Percentiles rank a stretch among this genome's conserved stretches.
Conservation (phyloP, 1,284 basidiomycete species). For the Heimioporus retisporus region DNA sequence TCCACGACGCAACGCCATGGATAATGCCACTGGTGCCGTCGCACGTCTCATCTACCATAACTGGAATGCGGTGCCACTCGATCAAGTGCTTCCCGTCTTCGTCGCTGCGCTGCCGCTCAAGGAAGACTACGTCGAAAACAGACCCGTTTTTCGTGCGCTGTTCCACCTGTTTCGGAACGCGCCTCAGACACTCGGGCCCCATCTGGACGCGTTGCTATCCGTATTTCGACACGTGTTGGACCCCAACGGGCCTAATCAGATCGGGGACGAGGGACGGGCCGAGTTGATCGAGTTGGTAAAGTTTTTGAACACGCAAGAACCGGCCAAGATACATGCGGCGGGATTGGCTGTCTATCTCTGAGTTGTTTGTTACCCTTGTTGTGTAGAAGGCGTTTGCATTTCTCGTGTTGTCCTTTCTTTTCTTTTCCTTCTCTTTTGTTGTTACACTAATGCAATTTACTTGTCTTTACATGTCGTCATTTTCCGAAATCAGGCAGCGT, state of each 20-base stretch:
- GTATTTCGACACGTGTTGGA: slow-evolving; percentile 92
- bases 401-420: too few relatives aligned
- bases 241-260: slow-evolving; percentile 76
- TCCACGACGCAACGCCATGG: slow-evolving; percentile 86
- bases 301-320: slow-evolving; percentile 79
- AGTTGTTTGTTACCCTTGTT: too few relatives aligned
- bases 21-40: slow-evolving; percentile 97
- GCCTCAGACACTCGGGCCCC: slow-evolving; percentile 76
- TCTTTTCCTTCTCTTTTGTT: too few relatives aligned
- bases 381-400: too few relatives aligned
- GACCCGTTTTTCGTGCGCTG: slow-evolving; percentile 90
- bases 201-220: slow-evolving; percentile 86
- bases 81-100: slow-evolving; percentile 91
- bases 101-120: slow-evolving; percentile 88
- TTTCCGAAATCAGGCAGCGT: too few relatives aligned
- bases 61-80: slow-evolving; percentile 85
- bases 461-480: too few relatives aligned
- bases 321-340: slow-evolving; percentile 80
- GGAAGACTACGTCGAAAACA: slow-evolving; percentile 92
- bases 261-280: slow-evolving; percentile 80
- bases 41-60: slow-evolving; percentile 92
- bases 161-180: slow-evolving; percentile 90
- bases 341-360: slow-evolving; percentile 70
- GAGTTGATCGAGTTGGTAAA: slow-evolving; percentile 84
- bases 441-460: too few relatives aligned